Base-by-base conservation (phyloP, 148 eudicot species). In the Cornus controversa region DNA sequence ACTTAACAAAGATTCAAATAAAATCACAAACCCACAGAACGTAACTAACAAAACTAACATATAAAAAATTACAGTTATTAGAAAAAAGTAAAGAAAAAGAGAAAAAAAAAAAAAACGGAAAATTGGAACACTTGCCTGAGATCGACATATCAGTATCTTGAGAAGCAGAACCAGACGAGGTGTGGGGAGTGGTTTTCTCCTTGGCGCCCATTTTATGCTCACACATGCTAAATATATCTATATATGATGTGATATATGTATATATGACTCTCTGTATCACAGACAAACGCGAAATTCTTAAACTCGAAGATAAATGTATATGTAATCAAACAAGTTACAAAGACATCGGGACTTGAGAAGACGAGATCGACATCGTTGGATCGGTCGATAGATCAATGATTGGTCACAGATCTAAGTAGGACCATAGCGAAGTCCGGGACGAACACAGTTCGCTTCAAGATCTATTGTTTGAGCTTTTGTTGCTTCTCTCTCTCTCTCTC, bases 151-250 rank as follows among this genome's bases (percentile, higher is more conserved):
- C 70, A 22, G 69, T 27, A 4, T 73, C 77, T 31, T 54, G 68
- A 68, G 78, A 36, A 79, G 77, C 63, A 40, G 67, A 66, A 29
- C 28, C 23, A 26, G 78, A 62, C n/a, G 82, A 74, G 62, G 65
- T 29, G 22, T 31, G 25, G 42, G 78, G 45, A 31, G 0, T 31
- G 14, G 24, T 1, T 28, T 80, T 69, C 47, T 69, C 42, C 69
- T 42, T 60, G 23, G 82, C 60, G 63, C 77, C 78, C 82, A 80
- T 80, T 74, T 42, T 58, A 75, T n/a, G 34, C 10, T 40, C 45
- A 4, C 45, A 9, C 6, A 40, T 40, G 45, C 45, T 40, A 40
- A 6, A 40, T 40, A 40, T 40, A 40, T 40, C 8, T 40, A 11
- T 74, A 27, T 31, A 29, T 66, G 29, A 29, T 63, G 11, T 22